Base-by-base conservation (phyloP, 176 grass and related monocot genomes). In the Lolium perenne region DNA sequence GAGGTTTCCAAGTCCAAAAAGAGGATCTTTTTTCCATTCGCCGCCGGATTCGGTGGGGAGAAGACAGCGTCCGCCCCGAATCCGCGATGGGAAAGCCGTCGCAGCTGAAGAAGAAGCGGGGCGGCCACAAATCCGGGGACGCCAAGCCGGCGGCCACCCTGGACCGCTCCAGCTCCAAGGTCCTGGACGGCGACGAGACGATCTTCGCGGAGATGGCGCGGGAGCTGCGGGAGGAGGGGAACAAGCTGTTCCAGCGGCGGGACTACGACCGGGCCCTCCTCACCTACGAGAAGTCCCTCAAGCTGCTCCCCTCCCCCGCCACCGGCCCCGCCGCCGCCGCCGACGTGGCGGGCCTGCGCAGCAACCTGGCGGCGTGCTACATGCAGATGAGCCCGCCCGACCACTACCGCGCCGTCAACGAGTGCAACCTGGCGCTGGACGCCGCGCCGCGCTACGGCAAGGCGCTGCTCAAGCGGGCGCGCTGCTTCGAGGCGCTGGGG, bases 311-410 rank as follows among this genome's bases (percentile, higher is more conserved):
- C 2, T 43, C 96, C 92, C 76, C 74, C 71, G 8, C 35, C 13
- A 2, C 35, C 7, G 16, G 46, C 47, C 5, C 47, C 2, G 22
- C 72, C 3, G 47, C 66, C 35, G 35, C 29, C 32, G 1, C 25
- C 72, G 92, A 95, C 88, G 64, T 82, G 47, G 86, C 96, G 14
- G 89, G 84, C 89, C 84, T 98, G 68, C 93, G 84, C 81, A 94
- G 89, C 89, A 98, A 94, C 88, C 86, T 94, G 57, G 96, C 96
- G 15, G 83, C 96, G 89, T 98, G 96, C 84, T 95, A 95, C 88
- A 98, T 95, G 96, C 86, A 98, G 85, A 92, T 98, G 87, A 71
- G 17, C n/a, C 96, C 90, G 0, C 88, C 82, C 6, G 93, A 98
- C 67, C 90, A 94, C 86, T 86, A 95, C 77, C 91, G 82, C 46